Evolutionary conservation across 768 basidiomycete genomes (phyloP).

Genomic region (Trametes meyenii): DNA sequence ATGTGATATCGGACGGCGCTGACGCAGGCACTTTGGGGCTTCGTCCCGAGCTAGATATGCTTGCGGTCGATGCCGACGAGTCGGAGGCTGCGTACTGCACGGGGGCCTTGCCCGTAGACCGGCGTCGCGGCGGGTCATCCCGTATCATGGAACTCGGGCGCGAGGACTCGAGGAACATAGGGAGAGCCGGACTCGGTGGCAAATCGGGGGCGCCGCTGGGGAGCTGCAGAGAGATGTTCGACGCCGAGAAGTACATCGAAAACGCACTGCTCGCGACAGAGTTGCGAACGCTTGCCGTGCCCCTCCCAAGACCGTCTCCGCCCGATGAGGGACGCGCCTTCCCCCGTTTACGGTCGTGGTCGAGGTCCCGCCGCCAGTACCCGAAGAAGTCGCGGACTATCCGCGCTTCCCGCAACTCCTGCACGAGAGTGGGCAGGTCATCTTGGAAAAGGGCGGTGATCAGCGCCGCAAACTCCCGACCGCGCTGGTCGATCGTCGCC

Average conservation of each 20-base stretch:
- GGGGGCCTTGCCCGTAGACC: conserved; percentile 9
- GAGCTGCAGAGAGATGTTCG: conserved; percentile 37
- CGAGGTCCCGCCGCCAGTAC: conserved; percentile 73
- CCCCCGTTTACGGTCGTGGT: conserved; percentile 50
- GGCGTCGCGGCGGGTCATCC: background rate
- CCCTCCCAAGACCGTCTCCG: conserved; percentile 29
- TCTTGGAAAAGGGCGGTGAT: conserved; percentile 60
- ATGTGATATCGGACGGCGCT: conserved; percentile 24
- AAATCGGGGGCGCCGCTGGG: conserved; percentile 27
- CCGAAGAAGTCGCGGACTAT: conserved; percentile 78
- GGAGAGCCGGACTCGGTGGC: conserved; percentile 24
- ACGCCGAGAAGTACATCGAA: conserved; percentile 58
- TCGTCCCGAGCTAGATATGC: conserved; percentile 7
- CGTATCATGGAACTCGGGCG: conserved; percentile 10
- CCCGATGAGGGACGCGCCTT: conserved; percentile 23
- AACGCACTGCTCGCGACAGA: conserved; percentile 59
- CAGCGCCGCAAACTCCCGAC: conserved; percentile 59
- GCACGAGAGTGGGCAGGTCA: conserved; percentile 64
- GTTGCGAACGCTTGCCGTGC: conserved; percentile 35
- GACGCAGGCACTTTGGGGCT: conserved; percentile 15
- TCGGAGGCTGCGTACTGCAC: conserved; percentile 14
- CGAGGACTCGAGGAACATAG: conserved; percentile 7
- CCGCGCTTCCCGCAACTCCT: conserved; percentile 61
- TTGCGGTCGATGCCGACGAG: conserved; percentile 22
- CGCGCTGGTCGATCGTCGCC: conserved; percentile 64